Conservation (phyloP, 352 stramenopile genomes). For the Pythium plurisporium region DNA sequence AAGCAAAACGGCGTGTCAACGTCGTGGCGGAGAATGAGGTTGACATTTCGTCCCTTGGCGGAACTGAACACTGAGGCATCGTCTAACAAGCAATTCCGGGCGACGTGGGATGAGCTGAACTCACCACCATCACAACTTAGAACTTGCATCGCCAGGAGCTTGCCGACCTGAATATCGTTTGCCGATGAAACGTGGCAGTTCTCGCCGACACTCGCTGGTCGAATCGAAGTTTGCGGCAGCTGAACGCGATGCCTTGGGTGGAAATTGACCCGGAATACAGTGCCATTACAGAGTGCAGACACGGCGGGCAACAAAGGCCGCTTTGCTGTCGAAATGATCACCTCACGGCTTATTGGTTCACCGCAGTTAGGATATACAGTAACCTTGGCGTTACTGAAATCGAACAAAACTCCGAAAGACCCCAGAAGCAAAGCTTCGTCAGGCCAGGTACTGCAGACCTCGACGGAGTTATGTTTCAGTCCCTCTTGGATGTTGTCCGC, state of each 20-base stretch:
- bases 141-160: constrained; percentile 62
- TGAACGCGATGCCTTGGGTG: constrained; percentile 50
- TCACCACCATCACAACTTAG: constrained; percentile 73
- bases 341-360: constrained; percentile 32
- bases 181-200: constrained; percentile 43
- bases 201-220: constrained; percentile 26
- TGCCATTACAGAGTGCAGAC: constrained; percentile 66
- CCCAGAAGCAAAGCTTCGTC: constrained; percentile 35
- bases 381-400: constrained; percentile 58
- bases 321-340: constrained; percentile 31
- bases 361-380: constrained; percentile 48
- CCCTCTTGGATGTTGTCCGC: constrained; percentile 32
- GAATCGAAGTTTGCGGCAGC: constrained; percentile 28
- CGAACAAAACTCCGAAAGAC: constrained; percentile 70
- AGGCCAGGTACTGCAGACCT: constrained; percentile 31
- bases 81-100: constrained; percentile 69
- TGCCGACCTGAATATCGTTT: constrained; percentile 70
- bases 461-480: constrained; percentile 18
- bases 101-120: constrained; percentile 65
- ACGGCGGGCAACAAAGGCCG: constrained; percentile 51
- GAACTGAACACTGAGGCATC: constrained; percentile 84
- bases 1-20: constrained; percentile 78
- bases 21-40: constrained; percentile 75
- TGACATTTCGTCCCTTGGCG: constrained; percentile 62
- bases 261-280: constrained; percentile 63